These are phyloP conservation scores for Lathyrus aphaca DNA, from an alignment of 306 rosid species.

Conservation along the genomic window DNA sequence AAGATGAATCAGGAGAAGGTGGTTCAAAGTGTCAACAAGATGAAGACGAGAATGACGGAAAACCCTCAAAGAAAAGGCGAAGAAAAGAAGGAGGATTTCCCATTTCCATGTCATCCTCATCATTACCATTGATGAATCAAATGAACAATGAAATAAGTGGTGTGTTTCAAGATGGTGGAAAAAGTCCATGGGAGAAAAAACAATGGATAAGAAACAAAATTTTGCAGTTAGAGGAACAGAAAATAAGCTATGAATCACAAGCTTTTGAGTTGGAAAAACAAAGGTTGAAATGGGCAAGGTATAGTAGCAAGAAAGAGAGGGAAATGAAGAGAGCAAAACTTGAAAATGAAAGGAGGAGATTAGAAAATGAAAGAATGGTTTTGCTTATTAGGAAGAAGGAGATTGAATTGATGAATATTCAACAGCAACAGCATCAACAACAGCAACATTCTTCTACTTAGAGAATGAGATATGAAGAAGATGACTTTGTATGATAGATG, in stretches of 20 bases:
- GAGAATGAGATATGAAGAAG: conserved; percentile 30
- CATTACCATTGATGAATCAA: conserved; percentile 49
- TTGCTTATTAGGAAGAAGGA: conserved; percentile 69
- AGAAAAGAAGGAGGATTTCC: conserved; percentile 41
- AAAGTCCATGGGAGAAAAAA: conserved; percentile 73
- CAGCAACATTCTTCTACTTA: conserved; percentile 65
- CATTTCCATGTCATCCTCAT: conserved; percentile 3
- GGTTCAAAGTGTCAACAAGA: conserved; percentile 41
- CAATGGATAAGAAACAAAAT: conserved; percentile 68
- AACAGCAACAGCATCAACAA: conserved; percentile 51
- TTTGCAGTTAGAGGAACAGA: conserved; percentile 70
- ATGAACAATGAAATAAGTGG: conserved; percentile 54
- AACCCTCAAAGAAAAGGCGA: conserved; percentile 43
- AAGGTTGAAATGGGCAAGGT: conserved; percentile 80
- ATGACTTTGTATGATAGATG: conserved; percentile 31
- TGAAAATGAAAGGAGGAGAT: conserved; percentile 59
- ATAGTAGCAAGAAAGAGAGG: conserved; percentile 83
- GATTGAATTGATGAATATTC: conserved; percentile 50
- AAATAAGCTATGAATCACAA: conserved; percentile 48
- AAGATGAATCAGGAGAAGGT: conserved; percentile 55
- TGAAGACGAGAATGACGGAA: conserved; percentile 49
- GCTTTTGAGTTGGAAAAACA: conserved; percentile 82
- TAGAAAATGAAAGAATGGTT: conserved; percentile 78
- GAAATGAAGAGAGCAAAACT: conserved; percentile 85
- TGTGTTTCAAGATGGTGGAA: conserved; percentile 65